Evolutionary conservation across 2,329 filamentous ascomycete genomes (phyloP), one percentile per base, ranked within the genome.

Genomic region (Arthrobotrys megalospora): DNA sequence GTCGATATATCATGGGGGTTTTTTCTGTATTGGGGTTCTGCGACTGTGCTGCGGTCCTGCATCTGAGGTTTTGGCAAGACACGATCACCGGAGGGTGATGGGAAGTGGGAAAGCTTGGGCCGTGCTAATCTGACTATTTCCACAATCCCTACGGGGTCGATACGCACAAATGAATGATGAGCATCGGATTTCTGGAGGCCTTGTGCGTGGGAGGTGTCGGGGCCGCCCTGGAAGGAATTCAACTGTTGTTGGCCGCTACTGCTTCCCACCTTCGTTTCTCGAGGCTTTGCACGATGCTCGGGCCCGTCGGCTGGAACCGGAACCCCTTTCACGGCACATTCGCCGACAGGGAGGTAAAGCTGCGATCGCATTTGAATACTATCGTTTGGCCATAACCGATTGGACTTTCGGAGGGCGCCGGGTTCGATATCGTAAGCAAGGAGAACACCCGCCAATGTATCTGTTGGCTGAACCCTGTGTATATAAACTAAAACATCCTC

Each of bases 351-450:
- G 65, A 99, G 86, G 7, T 94, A 88, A 14, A 99, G 88, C 80
- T 90, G 91, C 82, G 93, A 93, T 76, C 94, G 90, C 58, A 91
- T 90, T 83, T 97, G 95, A 41, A 98, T 91, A 80, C 90, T 93
- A 83, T 98, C 96, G 80, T 94, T 93, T 6, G 94, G 93, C 96
- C 96, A 99, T 82, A 99, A 90, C 10, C 96, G 90, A 83, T 99
- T 99, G 45, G 93, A 91, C 83, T 93, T 96, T 75, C 93, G 89
- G 80, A 99, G 91, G 1, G 92, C 88, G 58, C 94, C 91, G 70
- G 94, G 90, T 80, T 92, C 90, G 83, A 95, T 98, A 81, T 93
- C 91, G 84, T 96, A 99, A 81, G 91, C 92, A 80, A 99, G 91
- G 65, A 96, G 92, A 63, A 99, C 90, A 1, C 96, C 95, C 0